Base-by-base conservation (phyloP, 495 filamentous ascomycete species). In the Stereocaulon alpinum region DNA sequence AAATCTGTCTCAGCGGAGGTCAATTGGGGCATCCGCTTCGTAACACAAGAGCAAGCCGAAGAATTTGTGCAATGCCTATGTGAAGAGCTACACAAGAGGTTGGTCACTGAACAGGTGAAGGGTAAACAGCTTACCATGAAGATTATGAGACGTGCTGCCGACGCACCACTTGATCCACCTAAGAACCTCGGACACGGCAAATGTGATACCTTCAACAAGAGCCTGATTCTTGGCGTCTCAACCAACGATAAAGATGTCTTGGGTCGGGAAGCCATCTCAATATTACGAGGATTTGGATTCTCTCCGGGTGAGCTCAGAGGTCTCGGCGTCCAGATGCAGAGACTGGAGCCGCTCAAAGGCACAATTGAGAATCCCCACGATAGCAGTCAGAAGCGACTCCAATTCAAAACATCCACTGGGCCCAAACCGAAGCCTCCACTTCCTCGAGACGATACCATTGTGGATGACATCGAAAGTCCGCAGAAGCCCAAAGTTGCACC, bases 11-110 rank as follows among this genome's bases (percentile, higher is more conserved):
- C 91, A 2, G 92, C 91, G 0, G 91, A 97, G 61, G 89, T 98
- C 59, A 98, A 96, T 65, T 98, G 94, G 94, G 93, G 93, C 3
- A 93, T 98, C 55, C 84, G 93, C 32, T 98, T 98, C 65, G 82
- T 88, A 56, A 93, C 80, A 49, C 89, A 95, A 60, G 81, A 81
- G 7, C 92, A 98, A 70, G 89, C 88, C 0, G 93, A 97, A 45
- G 86, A 90, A 55, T 98, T 98, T 66, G 76, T 97, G 30, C 76
- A 80, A 54, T 89, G 87, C 60, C 71, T 98, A 3, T 89, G 86
- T 61, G 83, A 85, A 50, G 93, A 97, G 67, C 71, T 97, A 22
- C 82, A 89, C 63, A 84, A 85, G 34, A 80, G 91, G 20, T 74
- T 98, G 29, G 71, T 88, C 49, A 87, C 89, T 59, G 88, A 95